These are phyloP conservation scores for Clavispora phyllophila DNA, from an alignment of 805 yeast genomes.

Conservation along the genomic window DNA sequence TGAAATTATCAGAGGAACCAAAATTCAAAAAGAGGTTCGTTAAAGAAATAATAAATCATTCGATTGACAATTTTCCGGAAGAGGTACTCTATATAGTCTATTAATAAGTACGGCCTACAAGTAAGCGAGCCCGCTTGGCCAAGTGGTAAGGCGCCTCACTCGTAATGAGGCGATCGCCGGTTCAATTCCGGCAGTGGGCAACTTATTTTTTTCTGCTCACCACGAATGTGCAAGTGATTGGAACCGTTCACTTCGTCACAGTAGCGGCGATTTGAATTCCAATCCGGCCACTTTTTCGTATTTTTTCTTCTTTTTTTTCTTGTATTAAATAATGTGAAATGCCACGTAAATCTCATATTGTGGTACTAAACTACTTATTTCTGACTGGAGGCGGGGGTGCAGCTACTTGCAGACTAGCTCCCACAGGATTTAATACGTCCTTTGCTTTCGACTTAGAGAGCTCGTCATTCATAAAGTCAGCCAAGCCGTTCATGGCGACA, in stretches of 20 bases:
- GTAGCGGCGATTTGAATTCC: too few species aligned
- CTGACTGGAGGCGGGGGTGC: constrained; percentile 25
- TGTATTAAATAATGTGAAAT: too few species aligned
- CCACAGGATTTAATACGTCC: constrained; percentile 18
- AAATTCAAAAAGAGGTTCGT: too few species aligned
- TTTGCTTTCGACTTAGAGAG: constrained; percentile 34
- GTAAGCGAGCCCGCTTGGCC: constrained; percentile 43
- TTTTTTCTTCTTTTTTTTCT: too few species aligned
- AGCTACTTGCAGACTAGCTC: constrained; percentile 1
- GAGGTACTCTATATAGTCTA: background rate
- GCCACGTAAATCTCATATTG: too few species aligned
- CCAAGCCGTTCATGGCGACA: constrained; percentile 22
- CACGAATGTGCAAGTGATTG: too few species aligned
- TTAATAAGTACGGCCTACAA: background rate
- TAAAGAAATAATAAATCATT: too few species aligned
- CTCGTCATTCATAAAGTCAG: constrained; percentile 41
- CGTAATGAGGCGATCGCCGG: constrained; percentile 53
- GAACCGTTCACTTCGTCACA: background rate
- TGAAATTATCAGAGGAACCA: too few species aligned
- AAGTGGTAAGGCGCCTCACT: constrained; percentile 53
- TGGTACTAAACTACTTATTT: background rate
- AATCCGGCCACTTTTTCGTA: too few species aligned
- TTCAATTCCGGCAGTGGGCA: constrained; percentile 51
- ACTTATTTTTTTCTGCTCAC: constrained; percentile 6
- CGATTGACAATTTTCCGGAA: too few species aligned